Base-by-base conservation (phyloP, 768 basidiomycete species). In the Rhizopogon sp. region DNA sequence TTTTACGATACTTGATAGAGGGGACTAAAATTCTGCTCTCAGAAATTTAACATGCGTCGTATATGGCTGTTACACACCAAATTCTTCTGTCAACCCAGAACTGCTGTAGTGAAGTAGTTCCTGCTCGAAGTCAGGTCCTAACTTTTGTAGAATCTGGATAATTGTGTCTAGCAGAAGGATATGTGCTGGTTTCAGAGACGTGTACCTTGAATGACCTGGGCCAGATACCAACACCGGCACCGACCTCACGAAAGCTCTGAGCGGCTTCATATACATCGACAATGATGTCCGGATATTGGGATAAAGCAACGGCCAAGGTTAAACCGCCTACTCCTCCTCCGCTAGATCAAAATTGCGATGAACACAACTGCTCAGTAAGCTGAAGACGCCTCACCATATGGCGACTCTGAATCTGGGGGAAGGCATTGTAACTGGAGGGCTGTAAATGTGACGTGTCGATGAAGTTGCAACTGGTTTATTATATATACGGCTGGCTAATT, bases 141-240 rank as follows among this genome's bases (percentile, higher is more conserved):
- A n/a, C 47, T 55, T 67, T 43, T 39, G 57, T 43, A 67, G 41
- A 31, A 69, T 59, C 66, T 67, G 56, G 8, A 50, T 7, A 33
- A 3, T 33, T 39, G 43, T 17, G 39, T 40, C 14, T 16, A 14
- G 39, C 57, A 5, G 11, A 25, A 17, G 42, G 20, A n/a, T 46
- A 10, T 28, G 9, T 31, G 3, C 22, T 31, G 43, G 9, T 1
- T 31, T 22, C 6, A 14, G 25, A 40, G 37, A 13, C 5, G 0
- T 9, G 11, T 6, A 70, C 72, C 70, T 62, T 55, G 60, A 70
- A 50, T 39, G 20, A 58, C 16, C 76, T 67, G 14, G 69, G 70
- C 75, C 73, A 78, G 37, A 71, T 61, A 4, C 79, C 80, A 52
- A 85, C 74, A n/a, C 84, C 84, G 16, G 82, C 83, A n/a, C 84